Conservation (phyloP, 306 rosid species). For the Dryas alaskensis region DNA sequence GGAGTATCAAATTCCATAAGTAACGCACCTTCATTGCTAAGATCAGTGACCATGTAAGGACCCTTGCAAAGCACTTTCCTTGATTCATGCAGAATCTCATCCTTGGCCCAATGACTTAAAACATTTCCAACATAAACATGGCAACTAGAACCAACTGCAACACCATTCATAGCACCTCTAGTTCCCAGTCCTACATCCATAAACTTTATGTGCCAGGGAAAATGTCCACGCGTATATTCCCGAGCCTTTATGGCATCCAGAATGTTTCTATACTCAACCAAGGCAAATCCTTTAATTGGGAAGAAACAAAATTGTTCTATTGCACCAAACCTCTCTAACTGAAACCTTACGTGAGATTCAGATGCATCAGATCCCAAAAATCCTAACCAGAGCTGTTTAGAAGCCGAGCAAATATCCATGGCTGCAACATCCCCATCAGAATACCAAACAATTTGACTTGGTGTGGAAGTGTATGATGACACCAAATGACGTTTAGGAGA, state of each 20-base stretch:
- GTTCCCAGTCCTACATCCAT: slow-evolving; percentile 90
- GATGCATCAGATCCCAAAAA: slow-evolving; percentile 56
- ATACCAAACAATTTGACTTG: slow-evolving; percentile 57
- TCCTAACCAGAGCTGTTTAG: slow-evolving; percentile 91
- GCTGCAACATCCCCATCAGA: slow-evolving; percentile 85
- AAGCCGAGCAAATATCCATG: slow-evolving; percentile 81
- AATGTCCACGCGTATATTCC: slow-evolving; percentile 60
- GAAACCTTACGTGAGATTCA: slow-evolving; percentile 79
- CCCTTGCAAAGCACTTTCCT: slow-evolving; percentile 65
- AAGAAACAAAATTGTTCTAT: slow-evolving; percentile 64
- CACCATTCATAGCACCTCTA: slow-evolving; percentile 72
- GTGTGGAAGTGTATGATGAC: slow-evolving; percentile 44
- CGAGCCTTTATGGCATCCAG: slow-evolving; percentile 78
- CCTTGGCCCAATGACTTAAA: slow-evolving; percentile 83
- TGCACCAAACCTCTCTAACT: slow-evolving; percentile 86
- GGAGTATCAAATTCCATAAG: slow-evolving; percentile 89
- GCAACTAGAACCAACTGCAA: slow-evolving; percentile 81
- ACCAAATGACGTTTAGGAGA: slow-evolving; percentile 61
- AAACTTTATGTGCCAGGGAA: slow-evolving; percentile 77
- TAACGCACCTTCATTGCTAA: slow-evolving; percentile 73
- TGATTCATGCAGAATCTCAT: slow-evolving; percentile 83
- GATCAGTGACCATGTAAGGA: slow-evolving; percentile 67
- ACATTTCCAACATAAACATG: slow-evolving; percentile 73
- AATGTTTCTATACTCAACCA: slow-evolving; percentile 80
- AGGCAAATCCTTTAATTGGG: slow-evolving; percentile 70